Evolutionary conservation across 2,329 filamentous ascomycete genomes (phyloP), one percentile per base, ranked within the genome.

Genomic region (Penicillium sp.): DNA sequence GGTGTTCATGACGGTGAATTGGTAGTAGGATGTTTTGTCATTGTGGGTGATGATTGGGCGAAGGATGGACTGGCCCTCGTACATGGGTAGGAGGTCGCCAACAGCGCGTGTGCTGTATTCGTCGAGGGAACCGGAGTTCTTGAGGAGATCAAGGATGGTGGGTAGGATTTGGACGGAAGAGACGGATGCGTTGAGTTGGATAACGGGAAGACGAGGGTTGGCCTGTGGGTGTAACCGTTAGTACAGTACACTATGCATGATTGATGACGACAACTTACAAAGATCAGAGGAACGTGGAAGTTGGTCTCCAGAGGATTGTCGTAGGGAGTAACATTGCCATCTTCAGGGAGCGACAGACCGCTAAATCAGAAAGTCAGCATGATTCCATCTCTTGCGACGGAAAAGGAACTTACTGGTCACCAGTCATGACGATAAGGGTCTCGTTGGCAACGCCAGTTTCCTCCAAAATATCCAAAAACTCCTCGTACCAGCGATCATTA

Each of bases 11-110:
- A 76, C 68, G 13, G 69, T 71, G 60, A 78, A 72, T 45, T 77
- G 74, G 71, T 75, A 78, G 33, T 72, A 68, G 35, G 70, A 64
- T 3, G 76, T 74, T 7, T 74, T 73, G 51, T 75, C 72, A 19
- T 77, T 69, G 15, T 70, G 61, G 17, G 72, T 53, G 38, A 76
- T 71, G 59, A 76, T 79, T 0, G 78, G 77, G 4, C 81, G 78
- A 40, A 83, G 75, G 10, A 83, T 71, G 0, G 80, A 82, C 61
- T 82, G 81, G 13, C 80, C 81, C 66, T 83, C 78, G 70, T 83
- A 83, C 57, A 81, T 72, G 15, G 79, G 75, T 9, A 81, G 72
- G 1, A 83, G 69, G 58, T 80, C 76, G 7, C 70, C 68, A 5
- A 79, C 78, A 12, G 76, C 74, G 1, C 70, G 62, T 4, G 63